Conservation (phyloP, 2,329 filamentous ascomycete genomes). For the Pyrenophora teres region DNA sequence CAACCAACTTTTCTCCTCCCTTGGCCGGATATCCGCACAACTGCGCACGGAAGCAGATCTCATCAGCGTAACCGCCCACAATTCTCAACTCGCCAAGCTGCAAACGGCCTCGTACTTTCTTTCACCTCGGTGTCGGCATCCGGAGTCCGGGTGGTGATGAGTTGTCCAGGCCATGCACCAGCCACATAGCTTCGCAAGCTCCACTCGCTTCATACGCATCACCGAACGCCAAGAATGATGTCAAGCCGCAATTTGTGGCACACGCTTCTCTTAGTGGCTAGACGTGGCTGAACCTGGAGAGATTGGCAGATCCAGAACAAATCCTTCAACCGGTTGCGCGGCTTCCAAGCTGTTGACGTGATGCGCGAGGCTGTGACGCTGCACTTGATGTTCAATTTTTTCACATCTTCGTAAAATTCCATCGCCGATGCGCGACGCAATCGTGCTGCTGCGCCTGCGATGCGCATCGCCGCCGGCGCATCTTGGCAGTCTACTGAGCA, state of each 20-base stretch:
- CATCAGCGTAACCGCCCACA: too few relatives aligned
- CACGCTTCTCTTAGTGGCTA: not conserved
- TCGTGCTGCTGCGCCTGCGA: not conserved
- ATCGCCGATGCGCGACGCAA: not conserved
- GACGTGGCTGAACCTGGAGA: conserved; percentile 8
- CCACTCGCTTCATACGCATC: not conserved
- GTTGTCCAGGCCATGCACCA: conserved; percentile 4
- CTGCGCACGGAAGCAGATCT: too few relatives aligned
- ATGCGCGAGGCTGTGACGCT: not conserved
- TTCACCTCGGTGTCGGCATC: not conserved
- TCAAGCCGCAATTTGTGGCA: conserved; percentile 9
- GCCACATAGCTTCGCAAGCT: conserved; percentile 17
- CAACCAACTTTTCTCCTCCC: too few relatives aligned
- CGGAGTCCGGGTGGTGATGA: too few relatives aligned
- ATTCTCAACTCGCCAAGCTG: too few relatives aligned
- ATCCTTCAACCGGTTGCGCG: not conserved
- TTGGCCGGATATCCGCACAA: too few relatives aligned
- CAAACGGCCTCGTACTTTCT: not conserved
- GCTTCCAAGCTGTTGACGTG: not conserved
- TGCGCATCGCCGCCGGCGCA: not conserved
- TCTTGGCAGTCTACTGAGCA: conserved; percentile 4
- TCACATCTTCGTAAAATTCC: not conserved
- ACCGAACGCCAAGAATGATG: conserved; percentile 5
- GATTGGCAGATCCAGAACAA: not conserved
- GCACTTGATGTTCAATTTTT: too few relatives aligned